These are phyloP conservation scores for Acanthochlamys bracteata DNA, from an alignment of 106 monocot genomes.

Conservation along the genomic window DNA sequence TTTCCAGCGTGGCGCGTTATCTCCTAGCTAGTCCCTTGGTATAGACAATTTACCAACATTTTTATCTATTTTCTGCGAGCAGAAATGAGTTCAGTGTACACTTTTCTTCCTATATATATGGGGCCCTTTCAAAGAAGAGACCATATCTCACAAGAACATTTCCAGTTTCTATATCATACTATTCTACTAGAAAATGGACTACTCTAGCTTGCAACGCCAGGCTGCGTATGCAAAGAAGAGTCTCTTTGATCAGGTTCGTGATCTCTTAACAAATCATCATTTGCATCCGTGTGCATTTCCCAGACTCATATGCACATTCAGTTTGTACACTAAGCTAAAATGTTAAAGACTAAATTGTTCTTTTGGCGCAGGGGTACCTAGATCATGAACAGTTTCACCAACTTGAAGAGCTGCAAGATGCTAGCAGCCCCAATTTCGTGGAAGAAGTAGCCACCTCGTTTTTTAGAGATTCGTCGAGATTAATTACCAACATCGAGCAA, in stretches of 20 bases:
- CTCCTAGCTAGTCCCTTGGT: neutral
- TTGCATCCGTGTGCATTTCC: neutral
- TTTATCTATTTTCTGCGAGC: neutral
- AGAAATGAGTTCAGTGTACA: neutral
- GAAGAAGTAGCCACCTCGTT: conserved; percentile 88
- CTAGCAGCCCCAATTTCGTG: conserved; percentile 84
- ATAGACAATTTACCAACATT: neutral
- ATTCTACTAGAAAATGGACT: conserved; percentile 41
- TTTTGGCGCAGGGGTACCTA: conserved; percentile 56
- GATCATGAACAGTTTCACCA: conserved; percentile 90
- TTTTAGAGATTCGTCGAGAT: conserved; percentile 70
- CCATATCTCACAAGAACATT: neutral
- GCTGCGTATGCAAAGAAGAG: conserved; percentile 58
- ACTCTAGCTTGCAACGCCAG: conserved; percentile 51
- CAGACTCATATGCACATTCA: no score
- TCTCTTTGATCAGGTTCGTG: conserved; percentile 80
- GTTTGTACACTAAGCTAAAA: neutral
- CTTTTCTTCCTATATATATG: neutral
- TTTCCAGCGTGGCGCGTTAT: neutral
- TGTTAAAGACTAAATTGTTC: neutral
- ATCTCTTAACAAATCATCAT: neutral
- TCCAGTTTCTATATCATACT: neutral
- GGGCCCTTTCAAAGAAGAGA: neutral
- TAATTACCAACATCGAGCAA: conserved; percentile 58
- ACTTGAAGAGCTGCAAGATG: conserved; percentile 89